Evolutionary conservation across 2,329 filamentous ascomycete species (phyloP), one percentile per base, ranked within the genome.

Genomic region (Xylaria hypoxylon): DNA sequence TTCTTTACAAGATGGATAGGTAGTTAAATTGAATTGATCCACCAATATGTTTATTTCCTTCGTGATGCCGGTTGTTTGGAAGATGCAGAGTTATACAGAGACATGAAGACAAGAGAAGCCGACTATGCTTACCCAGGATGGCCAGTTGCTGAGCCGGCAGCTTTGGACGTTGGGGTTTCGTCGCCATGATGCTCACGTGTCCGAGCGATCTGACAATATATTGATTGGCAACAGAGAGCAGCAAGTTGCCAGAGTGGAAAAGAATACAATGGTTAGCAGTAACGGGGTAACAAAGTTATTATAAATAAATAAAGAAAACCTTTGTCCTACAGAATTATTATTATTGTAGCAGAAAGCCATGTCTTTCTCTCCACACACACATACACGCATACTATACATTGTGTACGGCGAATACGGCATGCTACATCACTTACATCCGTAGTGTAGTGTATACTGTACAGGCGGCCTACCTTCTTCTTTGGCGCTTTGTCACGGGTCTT

Each of bases 71-170:
- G 15, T 47, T 24, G 6, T 56, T 35, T 33, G 28, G 38, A 48
- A 28, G 52, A n/a, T 5, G 35, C 22, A 45, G 28, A 51, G 59
- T 44, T 52, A 48, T 56, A 44, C 17, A n/a, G 52, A 52, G 3
- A 28, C 3, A 6, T 15, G 26, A 35, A 48, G 52, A 26, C 6
- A 69, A 67, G 58, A 71, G 31, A 33, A 52, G 11, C n/a, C 33
- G n/a, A 48, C 28, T 51, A 62, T 68, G 76, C 86, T 83, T 85
- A 94, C 92, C 89, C 70, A 96, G 81, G 76, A 96, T 94, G 48
- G 89, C 82, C 75, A 96, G 83, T 81, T 96, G 93, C 84, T 89
- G 87, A 47, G 87, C 83, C 0, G 93, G 92, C 83, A 96, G 84
- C 82, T 89, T 92, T 28, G 88, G 86, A 69, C 77, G 72, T 24